Conservation (phyloP, 495 filamentous ascomycete genomes). For the Talaromyces adpressus region DNA sequence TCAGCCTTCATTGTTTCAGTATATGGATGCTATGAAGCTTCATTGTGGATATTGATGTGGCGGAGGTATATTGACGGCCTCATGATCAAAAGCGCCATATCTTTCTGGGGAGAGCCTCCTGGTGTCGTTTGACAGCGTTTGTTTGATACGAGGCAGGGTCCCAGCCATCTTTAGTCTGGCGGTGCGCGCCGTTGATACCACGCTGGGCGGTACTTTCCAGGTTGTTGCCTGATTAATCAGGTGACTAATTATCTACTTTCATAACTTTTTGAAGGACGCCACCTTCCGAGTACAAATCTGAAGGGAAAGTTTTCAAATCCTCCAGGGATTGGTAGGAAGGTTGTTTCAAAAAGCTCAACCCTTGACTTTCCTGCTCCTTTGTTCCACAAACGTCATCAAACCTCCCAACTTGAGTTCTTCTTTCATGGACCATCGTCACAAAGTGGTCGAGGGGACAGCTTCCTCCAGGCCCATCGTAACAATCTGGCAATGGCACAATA, state of each 20-base stretch:
- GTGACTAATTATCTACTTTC: neutral
- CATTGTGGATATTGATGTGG: neutral
- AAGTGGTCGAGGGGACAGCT: constrained; percentile 46
- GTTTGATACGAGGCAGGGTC: neutral
- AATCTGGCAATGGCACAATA: constrained; percentile 44
- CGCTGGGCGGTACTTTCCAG: neutral
- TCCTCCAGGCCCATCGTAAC: constrained; percentile 41
- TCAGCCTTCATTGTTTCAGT: neutral
- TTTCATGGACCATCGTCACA: constrained; percentile 28
- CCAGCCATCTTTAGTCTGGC: neutral
- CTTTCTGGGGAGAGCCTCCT: neutral
- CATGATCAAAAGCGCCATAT: neutral
- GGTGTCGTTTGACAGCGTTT: neutral
- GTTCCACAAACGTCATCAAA: constrained; percentile 27
- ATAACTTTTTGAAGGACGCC: neutral
- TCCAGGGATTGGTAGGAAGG: neutral
- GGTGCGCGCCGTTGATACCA: neutral
- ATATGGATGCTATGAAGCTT: neutral
- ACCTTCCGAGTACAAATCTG: neutral
- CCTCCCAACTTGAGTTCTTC: constrained; percentile 20
- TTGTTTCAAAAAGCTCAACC: constrained; percentile 24
- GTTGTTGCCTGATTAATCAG: neutral
- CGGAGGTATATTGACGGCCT: neutral
- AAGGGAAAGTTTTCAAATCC: neutral
- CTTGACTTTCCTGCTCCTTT: constrained; percentile 16